Evolutionary conservation across 345 rosid species (phyloP), one percentile per base, ranked within the genome.

Genomic region (Ceriops zippeliana): DNA sequence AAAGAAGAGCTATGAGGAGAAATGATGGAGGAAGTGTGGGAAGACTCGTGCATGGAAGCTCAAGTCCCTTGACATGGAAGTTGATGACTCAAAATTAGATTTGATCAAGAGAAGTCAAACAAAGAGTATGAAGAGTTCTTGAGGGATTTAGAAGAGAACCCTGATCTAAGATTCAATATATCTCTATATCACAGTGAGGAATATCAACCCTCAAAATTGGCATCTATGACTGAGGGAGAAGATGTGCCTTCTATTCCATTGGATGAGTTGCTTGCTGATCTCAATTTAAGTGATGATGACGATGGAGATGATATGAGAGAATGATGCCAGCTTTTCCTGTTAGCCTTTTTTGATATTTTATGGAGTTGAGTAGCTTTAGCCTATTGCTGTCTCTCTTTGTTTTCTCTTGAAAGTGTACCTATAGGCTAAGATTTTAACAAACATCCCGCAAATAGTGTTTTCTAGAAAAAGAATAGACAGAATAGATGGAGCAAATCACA

Each of bases 81-180:
- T 64, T 10, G 78, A 69, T 58, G 73, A 75, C 15, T 20, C 58
- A 32, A 28, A 24, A 73, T 52, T 34, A 58, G 73, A 69, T 1
- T 9, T 22, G 73, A 74, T 27, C 54, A 15, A 3, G 86, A 74
- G 28, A 67, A 68, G 72, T 6, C 1, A 22, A 47, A 47, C 24
- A 16, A 46, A 8, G 69, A 85, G 65, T 85, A 87, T 57, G 88
- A 84, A 59, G 73, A 81, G 72, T 86, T 86, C 82, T 73, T 78
- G 84, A 84, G 85, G 38, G 90, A 86, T 58, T 65, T 86, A 69
- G 87, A 84, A 38, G 88, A 87, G 69, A 82, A 85, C 76, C 84
- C 85, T 38, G 86, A 85, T 17, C 57, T 84, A 67, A 79, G 85
- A 81, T 80, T 78, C 66, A 76, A 86, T 62, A 56, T 86, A 31